Evolutionary conservation across 495 filamentous ascomycete species (phyloP).

Genomic region (Annulohypoxylon bovei): DNA sequence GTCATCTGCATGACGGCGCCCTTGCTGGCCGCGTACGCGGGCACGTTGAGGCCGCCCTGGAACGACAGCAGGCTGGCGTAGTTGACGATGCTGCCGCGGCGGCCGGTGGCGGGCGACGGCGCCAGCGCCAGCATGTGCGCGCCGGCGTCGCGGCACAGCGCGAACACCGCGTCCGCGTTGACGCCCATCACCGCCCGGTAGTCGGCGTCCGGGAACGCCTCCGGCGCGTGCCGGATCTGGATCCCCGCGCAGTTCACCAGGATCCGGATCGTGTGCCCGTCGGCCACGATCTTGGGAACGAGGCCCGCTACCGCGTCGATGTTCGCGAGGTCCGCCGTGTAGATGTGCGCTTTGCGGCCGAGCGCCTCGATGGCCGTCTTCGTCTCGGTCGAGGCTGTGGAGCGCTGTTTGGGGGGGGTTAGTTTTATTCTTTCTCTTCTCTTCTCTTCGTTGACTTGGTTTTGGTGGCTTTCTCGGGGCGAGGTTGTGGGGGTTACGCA

Average conservation of each 20-base stretch:
- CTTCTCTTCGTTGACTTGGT: neutral
- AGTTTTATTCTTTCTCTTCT: neutral
- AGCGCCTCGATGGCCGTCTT: slow-evolving; percentile 68
- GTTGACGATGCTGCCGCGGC: slow-evolving; percentile 84
- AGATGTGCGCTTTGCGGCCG: slow-evolving; percentile 74
- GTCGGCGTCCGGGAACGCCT: slow-evolving; percentile 81
- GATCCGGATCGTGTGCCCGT: slow-evolving; percentile 71
- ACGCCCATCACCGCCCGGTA: slow-evolving; percentile 88
- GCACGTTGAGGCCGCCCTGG: slow-evolving; percentile 90
- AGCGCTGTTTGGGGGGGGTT: slow-evolving; percentile 20
- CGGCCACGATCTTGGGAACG: slow-evolving; percentile 67
- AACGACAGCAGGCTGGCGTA: slow-evolving; percentile 85
- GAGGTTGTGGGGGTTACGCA: slow-evolving; percentile 33
- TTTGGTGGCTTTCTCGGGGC: neutral
- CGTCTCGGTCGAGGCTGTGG: slow-evolving; percentile 70
- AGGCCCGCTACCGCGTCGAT: slow-evolving; percentile 67
- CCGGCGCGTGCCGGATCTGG: slow-evolving; percentile 79
- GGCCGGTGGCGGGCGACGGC: slow-evolving; percentile 62
- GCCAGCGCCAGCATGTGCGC: slow-evolving; percentile 78
- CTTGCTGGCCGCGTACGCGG: slow-evolving; percentile 90
- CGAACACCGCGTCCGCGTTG: slow-evolving; percentile 86
- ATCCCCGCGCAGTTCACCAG: slow-evolving; percentile 89
- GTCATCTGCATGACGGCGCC: slow-evolving; percentile 88
- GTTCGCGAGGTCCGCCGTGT: slow-evolving; percentile 77
- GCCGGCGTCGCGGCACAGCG: slow-evolving; percentile 82